Percentiles rank a stretch among this genome's conserved stretches.
These are phyloP conservation scores for Lichtheimia corymbifera DNA, from an alignment of 371 early-diverging fungal genomes.

Conservation along the genomic window DNA sequence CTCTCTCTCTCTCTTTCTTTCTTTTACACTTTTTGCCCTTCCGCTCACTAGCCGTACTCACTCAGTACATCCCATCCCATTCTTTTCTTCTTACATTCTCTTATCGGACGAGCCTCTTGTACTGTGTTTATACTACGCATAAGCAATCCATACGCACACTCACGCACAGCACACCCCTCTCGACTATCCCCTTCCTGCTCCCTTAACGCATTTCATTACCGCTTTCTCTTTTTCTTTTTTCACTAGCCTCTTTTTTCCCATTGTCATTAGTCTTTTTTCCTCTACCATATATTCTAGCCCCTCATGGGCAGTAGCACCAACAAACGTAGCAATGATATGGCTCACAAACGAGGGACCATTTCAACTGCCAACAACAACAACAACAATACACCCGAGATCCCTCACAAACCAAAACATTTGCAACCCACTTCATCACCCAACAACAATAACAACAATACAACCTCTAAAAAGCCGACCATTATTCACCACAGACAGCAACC, in stretches of 20 bases:
- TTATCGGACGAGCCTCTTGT: too few species aligned
- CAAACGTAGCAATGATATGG: slow-evolving; percentile 6
- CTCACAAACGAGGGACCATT: slow-evolving; percentile 3
- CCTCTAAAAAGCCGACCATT: not conserved
- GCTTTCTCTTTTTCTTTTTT: not conserved
- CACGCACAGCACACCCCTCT: too few species aligned
- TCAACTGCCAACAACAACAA: not conserved
- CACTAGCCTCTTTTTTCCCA: too few species aligned
- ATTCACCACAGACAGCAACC: not conserved
- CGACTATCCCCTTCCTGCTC: not conserved
- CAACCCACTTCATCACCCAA: not conserved
- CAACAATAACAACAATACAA: not conserved
- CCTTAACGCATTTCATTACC: not conserved
- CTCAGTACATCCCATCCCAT: too few species aligned
- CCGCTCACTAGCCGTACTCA: too few species aligned
- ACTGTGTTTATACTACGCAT: too few species aligned
- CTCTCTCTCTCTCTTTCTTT: too few species aligned
- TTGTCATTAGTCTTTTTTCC: not conserved
- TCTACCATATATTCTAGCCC: not conserved
- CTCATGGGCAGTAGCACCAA: not conserved
- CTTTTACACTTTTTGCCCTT: too few species aligned
- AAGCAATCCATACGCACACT: too few species aligned
- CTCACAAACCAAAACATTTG: slow-evolving; percentile 7
- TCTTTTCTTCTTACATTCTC: too few species aligned
- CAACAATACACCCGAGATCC: not conserved